Base-by-base conservation (phyloP, 2,329 filamentous ascomycete species). In the Phialophora chinensis region DNA sequence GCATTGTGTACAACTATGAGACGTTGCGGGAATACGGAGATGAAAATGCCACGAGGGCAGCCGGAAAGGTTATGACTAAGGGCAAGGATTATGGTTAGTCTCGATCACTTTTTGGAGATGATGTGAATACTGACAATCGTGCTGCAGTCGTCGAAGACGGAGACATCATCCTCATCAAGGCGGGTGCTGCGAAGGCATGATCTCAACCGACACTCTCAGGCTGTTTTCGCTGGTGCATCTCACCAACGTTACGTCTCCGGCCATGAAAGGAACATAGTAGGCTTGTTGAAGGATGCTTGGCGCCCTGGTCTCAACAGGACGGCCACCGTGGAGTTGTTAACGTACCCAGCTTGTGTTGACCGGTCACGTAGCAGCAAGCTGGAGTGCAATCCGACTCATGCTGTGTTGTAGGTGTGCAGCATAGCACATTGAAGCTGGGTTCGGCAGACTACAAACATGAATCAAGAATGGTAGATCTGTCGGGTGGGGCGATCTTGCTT, bases 21-120 rank as follows among this genome's bases (percentile, higher is more conserved):
- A 82, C 86, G 1, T 83, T 99, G 62, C 92, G 90, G 82, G 95
- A 98, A 81, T 83, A 91, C 57, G 94, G 94, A 60, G 92, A 96
- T 71, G 95, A 99, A 83, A 84, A 88, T 27, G 87, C 91, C 72
- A 91, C 97, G 72, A 96, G 93, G 85, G 87, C 94, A 29, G 94
- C 94, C 80, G 95, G 95, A 75, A 99, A 99, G 85, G 80, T 99
- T 72, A 91, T 97, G 90, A 98, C 94, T 66, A 99, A 99, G 86
- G 95, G 95, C 77, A 98, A 98, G 84, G 94, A 98, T 60, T 98
- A 99, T 79, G 66, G 68, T 70, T 54, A 66, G 68, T 62, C n/a
- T 94, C 5, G 88, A 95, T 11, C 88, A 8, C 35, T 17, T 33
- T 44, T 56, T 47, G 17, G 11, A 53, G 20, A 17, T 52, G 23